Base-by-base conservation (phyloP, 495 filamentous ascomycete species). In the Aspergillus baeticus region DNA sequence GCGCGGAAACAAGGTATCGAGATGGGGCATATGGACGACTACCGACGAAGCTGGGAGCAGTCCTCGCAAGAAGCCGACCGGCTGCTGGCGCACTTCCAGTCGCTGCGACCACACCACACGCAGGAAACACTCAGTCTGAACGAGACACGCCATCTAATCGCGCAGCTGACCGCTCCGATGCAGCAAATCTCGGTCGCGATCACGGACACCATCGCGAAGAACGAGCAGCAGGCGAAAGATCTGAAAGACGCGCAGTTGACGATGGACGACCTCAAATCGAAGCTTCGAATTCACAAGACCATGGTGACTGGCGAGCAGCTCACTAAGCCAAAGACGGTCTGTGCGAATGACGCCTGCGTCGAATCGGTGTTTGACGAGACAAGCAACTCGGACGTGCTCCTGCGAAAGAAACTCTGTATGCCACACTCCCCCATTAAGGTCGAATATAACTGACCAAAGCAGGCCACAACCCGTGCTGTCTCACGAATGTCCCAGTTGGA, bases 21-120 rank as follows among this genome's bases (percentile, higher is more conserved):
- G 15, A 54, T 54, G 51, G 51, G 51, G 2, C 51, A 54, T 21
- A 54, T 44, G 13, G 51, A 54, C 23, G 51, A 54, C 15, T 54
- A 54, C 51, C 38, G 51, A 4, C 38, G 38, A 10, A 54, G 51
- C 51, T 54, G 51, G 51, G 51, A 54, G 35, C 39, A 54, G 13
- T 54, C 51, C 1, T 44, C 51, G 0, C 18, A 21, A n/a, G 51
- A 54, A 4, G 51, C 51, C 7, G 51, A 44, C n/a, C 23, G 51
- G 10, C 39, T 54, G n/a, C 39, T 54, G 2, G 51, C 51, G 10
- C 51, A 54, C 18, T 54, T 54, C 51, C 51, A 54, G 22, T 23
- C 35, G 3, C 26, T 54, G 23, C 38, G 39, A 3, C 51, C 51
- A n/a, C 51, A 54, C n/a, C 51, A 54, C 14, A 54, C 51, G 23